These are phyloP conservation scores for Sporothrix mexicana DNA, from an alignment of 2,329 filamentous ascomycete genomes.

Conservation along the genomic window DNA sequence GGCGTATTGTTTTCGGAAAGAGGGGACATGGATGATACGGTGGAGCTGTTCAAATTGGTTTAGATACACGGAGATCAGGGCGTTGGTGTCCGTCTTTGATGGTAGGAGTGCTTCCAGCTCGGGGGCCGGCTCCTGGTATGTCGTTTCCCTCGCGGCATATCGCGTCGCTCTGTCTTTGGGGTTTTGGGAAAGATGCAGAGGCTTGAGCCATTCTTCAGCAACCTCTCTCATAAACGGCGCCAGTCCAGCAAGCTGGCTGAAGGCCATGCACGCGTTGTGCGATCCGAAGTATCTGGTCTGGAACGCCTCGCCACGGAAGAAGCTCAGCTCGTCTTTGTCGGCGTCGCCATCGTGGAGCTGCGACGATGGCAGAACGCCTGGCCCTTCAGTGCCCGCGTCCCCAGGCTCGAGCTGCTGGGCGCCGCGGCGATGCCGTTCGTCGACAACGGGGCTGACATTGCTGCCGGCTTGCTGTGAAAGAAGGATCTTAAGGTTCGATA, in stretches of 20 bases:
- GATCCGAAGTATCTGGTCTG: slow-evolving; percentile 66
- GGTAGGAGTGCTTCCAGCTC: slow-evolving; percentile 57
- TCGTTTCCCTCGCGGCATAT: no score
- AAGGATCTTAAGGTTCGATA: no score
- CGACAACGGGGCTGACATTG: no score
- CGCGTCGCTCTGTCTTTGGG: slow-evolving; percentile 65
- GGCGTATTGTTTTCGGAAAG: slow-evolving; percentile 61
- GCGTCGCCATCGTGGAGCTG: slow-evolving; percentile 45
- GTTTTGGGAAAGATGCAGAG: slow-evolving; percentile 60
- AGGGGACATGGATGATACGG: slow-evolving; percentile 63
- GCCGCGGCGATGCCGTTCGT: no score
- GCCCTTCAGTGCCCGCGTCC: slow-evolving; percentile 42
- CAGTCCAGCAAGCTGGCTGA: slow-evolving; percentile 63
- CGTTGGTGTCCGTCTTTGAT: slow-evolving; percentile 44
- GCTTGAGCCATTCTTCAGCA: slow-evolving; percentile 65
- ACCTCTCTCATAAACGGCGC: slow-evolving; percentile 68
- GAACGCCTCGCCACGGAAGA: slow-evolving; percentile 65
- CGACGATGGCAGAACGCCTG: slow-evolving; percentile 49
- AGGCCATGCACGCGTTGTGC: slow-evolving; percentile 65
- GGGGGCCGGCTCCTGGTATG: slow-evolving; percentile 55
- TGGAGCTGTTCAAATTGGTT: slow-evolving; percentile 49
- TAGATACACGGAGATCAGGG: slow-evolving; percentile 46
- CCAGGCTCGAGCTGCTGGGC: slow-evolving; percentile 45
- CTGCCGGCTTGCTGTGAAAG: no score
- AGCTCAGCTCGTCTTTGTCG: slow-evolving; percentile 62